Conservation (phyloP, 2,329 filamentous ascomycete species). For the Sphaerulina populicola region DNA sequence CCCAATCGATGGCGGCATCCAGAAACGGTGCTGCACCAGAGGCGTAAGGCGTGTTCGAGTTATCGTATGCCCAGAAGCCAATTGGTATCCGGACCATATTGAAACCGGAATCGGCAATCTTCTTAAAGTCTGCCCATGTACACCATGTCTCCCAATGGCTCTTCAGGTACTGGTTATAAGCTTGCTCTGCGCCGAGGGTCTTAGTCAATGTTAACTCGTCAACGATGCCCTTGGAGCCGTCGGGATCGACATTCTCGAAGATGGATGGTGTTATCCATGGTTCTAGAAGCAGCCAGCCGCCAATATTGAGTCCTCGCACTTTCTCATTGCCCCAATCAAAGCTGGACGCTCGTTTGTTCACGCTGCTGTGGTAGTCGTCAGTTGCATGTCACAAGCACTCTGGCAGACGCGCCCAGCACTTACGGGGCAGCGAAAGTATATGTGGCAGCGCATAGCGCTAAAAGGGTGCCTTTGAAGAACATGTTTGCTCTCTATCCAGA, state of each 20-base stretch:
- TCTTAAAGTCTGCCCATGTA: constrained; percentile 47
- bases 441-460: constrained; percentile 25
- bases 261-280: constrained; percentile 52
- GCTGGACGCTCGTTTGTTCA: constrained; percentile 25
- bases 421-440: constrained; percentile 25
- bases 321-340: constrained; percentile 46
- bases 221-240: constrained; percentile 26
- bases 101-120: constrained; percentile 50
- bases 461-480: constrained; percentile 21
- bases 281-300: constrained; percentile 43
- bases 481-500: constrained; percentile 20
- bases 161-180: constrained; percentile 37
- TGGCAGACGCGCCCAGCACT: constrained; percentile 5
- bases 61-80: constrained; percentile 53
- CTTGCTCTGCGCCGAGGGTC: constrained; percentile 42
- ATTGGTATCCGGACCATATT: constrained; percentile 53
- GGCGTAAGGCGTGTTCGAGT: constrained; percentile 44
- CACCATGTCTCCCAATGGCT: constrained; percentile 47
- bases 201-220: constrained; percentile 48
- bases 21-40: constrained; percentile 47
- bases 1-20: constrained; percentile 51
- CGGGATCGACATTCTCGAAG: constrained; percentile 35
- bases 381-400: background rate
- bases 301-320: constrained; percentile 46
- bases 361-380: constrained; percentile 12